Percentiles rank a stretch among this genome's conserved stretches.
phyloP scores from a whole-genome alignment of 2,329 filamentous ascomycete species.

The Aspergillus jensenii region DNA sequence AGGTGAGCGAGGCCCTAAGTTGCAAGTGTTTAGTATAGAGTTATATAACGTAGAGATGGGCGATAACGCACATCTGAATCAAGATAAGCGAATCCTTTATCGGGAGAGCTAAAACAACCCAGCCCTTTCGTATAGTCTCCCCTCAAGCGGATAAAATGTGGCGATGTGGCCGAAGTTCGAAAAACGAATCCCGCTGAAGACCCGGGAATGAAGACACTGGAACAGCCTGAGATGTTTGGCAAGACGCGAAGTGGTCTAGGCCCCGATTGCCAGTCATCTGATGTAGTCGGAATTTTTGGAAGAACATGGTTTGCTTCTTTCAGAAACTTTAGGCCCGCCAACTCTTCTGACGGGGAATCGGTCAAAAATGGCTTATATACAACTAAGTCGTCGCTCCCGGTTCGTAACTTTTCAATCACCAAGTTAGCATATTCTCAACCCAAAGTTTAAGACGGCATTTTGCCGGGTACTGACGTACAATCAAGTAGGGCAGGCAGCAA shows the following conservation, averaged over 20 bases:
- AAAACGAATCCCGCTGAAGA: constrained; percentile 77
- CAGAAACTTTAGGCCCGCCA: constrained; percentile 63
- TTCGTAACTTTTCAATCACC: constrained; percentile 61
- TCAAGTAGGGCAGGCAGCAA: constrained; percentile 71
- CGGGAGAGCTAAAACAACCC: constrained; percentile 68
- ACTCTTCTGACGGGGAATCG: constrained; percentile 14
- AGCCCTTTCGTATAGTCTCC: constrained; percentile 69
- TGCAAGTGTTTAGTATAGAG: constrained; percentile 7
- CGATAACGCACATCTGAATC: constrained; percentile 54
- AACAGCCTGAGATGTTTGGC: constrained; percentile 67
- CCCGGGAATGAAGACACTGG: constrained; percentile 79
- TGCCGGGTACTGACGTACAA: constrained; percentile 56
- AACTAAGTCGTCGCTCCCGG: constrained; percentile 75
- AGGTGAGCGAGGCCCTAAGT: constrained; percentile 67
- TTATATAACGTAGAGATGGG: neutral
- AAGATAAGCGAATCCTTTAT: constrained; percentile 79
- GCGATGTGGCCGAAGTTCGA: constrained; percentile 74
- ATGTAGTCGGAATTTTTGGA: constrained; percentile 55
- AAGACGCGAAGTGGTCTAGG: constrained; percentile 47
- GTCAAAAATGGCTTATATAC: constrained; percentile 79
- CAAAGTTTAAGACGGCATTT: neutral
- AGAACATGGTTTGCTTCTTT: constrained; percentile 71
- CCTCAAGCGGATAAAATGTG: constrained; percentile 71
- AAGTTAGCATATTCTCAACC: constrained; percentile 8
- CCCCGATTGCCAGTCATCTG: constrained; percentile 27